Evolutionary conservation across 1,284 basidiomycete genomes (phyloP), one percentile per base, ranked within the genome.

Genomic region (Sporisorium reilianum): DNA sequence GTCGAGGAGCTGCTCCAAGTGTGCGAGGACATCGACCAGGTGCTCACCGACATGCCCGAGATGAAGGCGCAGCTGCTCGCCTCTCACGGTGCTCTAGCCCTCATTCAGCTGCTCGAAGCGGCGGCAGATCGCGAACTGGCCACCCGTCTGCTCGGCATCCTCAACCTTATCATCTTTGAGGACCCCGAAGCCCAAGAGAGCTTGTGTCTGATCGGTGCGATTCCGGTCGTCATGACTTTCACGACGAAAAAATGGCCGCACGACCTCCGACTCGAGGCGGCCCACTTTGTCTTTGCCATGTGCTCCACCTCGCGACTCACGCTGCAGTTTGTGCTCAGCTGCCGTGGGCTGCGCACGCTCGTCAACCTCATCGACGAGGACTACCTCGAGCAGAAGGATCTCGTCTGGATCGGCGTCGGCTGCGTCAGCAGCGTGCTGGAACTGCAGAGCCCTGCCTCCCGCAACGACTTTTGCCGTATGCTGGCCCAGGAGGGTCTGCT

Each of bases 391-490:
- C 86, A 90, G 89, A 84, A 84, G 26, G 92, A 94, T 52, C 89
- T 99, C n/a, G 92, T 98, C 41, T 91, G 93, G 45, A 93, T 96
- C 70, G 94, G 96, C 1, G 89, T 99, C 3, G 94, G 96, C 65
- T 95, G 95, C 12, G 95, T 99, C 58, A 91, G 92, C 58, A 94
- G 91, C 75, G 96, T 98, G 3, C 96, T 99, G 80, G 95, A 98
- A 76, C 89, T 98, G 23, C 88, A 89, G 85, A 94, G 93, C 53
- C 93, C 95, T 1, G 97, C 95, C 9, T 95, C 95, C 9, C 93
- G 97, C 81, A 97, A 96, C 83, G 96, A 98, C 85, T 97, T 98
- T 84, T 98, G 95, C 83, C 90, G 96, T 18, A 97, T 98, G 93
- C 95, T 98, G 86, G 94, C 97, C 32, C 90, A 94, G 25, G 96